A percentile compares a stretch with the other conserved stretches of the same genome.
These are phyloP conservation scores for Davidsoniella neocaledoniae DNA, from an alignment of 2,329 filamentous ascomycete species.

Conservation along the genomic window DNA sequence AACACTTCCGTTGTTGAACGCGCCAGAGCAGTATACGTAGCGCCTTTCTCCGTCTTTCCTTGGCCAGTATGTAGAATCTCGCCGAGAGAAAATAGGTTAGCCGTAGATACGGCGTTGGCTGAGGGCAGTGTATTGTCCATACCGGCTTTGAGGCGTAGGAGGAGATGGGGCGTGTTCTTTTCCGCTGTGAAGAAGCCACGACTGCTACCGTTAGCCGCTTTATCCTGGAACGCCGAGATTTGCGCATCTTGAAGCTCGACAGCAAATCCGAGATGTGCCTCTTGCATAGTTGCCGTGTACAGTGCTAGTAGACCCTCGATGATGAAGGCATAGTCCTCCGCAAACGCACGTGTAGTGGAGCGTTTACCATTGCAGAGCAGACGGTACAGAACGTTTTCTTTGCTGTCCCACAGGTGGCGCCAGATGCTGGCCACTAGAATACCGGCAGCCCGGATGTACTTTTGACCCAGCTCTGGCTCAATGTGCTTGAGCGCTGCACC, in stretches of 20 bases:
- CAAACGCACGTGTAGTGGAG: constrained; percentile 44
- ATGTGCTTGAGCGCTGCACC: constrained; percentile 48
- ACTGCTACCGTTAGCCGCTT: constrained; percentile 15
- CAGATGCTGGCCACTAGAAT: constrained; percentile 58
- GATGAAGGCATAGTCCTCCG: constrained; percentile 88
- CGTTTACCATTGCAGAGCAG: constrained; percentile 54
- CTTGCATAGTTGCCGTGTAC: constrained; percentile 67
- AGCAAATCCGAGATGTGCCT: constrained; percentile 61
- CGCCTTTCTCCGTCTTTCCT: neutral
- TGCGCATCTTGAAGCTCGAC: constrained; percentile 48
- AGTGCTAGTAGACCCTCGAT: constrained; percentile 69
- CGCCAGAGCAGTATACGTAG: constrained; percentile 43
- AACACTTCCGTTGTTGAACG: constrained; percentile 68
- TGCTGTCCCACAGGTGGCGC: constrained; percentile 52
- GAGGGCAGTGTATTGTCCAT: constrained; percentile 89
- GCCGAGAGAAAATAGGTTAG: constrained; percentile 71
- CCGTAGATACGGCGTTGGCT: constrained; percentile 71
- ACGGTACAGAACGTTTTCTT: constrained; percentile 48
- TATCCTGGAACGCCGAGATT: constrained; percentile 61
- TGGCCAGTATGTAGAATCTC: constrained; percentile 38
- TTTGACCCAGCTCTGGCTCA: constrained; percentile 36
- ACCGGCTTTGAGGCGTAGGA: constrained; percentile 82
- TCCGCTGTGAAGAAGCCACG: constrained; percentile 59
- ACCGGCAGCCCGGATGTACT: constrained; percentile 49
- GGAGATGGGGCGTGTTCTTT: constrained; percentile 44